phyloP scores from a whole-genome alignment of 192 early-diverging fungal genomes.

The Phlyctochytrium arcticum region DNA sequence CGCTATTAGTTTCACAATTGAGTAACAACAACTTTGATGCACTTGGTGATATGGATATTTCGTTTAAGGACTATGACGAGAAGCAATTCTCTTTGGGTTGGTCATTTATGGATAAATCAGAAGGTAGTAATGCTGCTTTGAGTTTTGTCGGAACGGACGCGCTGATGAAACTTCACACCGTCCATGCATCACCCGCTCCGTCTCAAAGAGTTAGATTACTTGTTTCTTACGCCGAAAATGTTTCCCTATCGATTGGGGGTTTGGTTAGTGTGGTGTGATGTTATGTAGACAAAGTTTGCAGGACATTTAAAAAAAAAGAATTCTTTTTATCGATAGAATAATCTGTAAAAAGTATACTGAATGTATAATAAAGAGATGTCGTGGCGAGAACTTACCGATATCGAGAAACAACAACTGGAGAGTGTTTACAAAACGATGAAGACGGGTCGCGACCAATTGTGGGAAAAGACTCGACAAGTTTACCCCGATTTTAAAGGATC shows the following conservation, averaged over 20 bases:
- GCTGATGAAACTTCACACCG: background rate
- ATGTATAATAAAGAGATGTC: too few species aligned
- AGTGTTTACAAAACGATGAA: too few species aligned
- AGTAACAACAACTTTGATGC: slow-evolving; percentile 7
- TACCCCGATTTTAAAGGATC: too few species aligned
- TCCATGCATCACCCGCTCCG: slow-evolving; percentile 1
- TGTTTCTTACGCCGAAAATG: slow-evolving; percentile 3
- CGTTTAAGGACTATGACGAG: background rate
- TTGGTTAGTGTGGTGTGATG: background rate
- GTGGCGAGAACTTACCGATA: too few species aligned
- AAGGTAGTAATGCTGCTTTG: background rate
- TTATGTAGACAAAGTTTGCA: too few species aligned
- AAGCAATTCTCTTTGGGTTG: slow-evolving; percentile 2
- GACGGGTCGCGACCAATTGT: too few species aligned
- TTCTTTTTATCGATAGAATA: too few species aligned
- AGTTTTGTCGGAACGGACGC: background rate
- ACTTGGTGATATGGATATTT: slow-evolving; percentile 2
- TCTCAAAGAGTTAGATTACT: background rate
- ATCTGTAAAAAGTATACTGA: too few species aligned
- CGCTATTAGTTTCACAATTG: background rate
- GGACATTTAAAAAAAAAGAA: too few species aligned
- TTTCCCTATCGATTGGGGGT: slow-evolving; percentile 2
- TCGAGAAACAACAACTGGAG: too few species aligned
- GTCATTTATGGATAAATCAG: background rate
- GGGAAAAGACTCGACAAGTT: too few species aligned